Evolutionary conservation across 768 basidiomycete species (phyloP).

Genomic region (Boletus rufocinnamomeus): DNA sequence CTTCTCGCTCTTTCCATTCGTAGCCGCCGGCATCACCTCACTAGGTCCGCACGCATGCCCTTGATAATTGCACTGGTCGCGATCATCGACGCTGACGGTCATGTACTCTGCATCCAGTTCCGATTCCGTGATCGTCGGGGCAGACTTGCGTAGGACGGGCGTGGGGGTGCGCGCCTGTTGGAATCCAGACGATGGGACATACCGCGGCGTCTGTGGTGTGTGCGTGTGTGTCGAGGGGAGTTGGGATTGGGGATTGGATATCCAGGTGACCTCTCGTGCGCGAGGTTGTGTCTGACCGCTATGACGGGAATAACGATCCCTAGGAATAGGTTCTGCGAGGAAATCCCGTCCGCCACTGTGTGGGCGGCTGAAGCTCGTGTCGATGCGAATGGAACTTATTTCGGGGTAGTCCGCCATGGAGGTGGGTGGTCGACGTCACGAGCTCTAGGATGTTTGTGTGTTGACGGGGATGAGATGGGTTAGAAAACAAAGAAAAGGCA

Average conservation of each 20-base stretch:
- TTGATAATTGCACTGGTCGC: conserved; percentile 20
- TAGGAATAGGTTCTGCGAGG: conserved; percentile 23
- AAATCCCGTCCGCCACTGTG: conserved; percentile 33
- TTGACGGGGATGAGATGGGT: conserved; percentile 1
- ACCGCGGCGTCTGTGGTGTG: conserved; percentile 32
- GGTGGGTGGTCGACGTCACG: conserved; percentile 3
- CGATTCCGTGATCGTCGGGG: conserved; percentile 33
- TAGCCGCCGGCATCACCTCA: conserved; percentile 23
- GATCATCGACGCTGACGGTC: conserved; percentile 33
- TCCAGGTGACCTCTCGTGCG: conserved; percentile 35
- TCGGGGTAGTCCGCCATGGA: conserved; percentile 33
- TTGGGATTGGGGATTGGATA: conserved; percentile 32
- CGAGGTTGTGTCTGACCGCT: conserved; percentile 30
- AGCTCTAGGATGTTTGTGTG: not conserved
- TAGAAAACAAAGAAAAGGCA: not conserved
- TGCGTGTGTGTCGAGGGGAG: conserved; percentile 29
- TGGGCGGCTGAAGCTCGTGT: conserved; percentile 33
- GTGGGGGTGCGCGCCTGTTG: conserved; percentile 30
- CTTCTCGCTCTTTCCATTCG: conserved; percentile 34
- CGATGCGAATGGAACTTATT: conserved; percentile 27
- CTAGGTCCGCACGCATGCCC: conserved; percentile 28
- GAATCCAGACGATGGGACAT: conserved; percentile 21
- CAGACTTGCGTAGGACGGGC: conserved; percentile 31
- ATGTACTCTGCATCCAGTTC: conserved; percentile 38
- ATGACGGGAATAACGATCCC: conserved; percentile 33